phyloP scores from a whole-genome alignment of 805 yeast genomes.

The Yamadazyma sp. region DNA sequence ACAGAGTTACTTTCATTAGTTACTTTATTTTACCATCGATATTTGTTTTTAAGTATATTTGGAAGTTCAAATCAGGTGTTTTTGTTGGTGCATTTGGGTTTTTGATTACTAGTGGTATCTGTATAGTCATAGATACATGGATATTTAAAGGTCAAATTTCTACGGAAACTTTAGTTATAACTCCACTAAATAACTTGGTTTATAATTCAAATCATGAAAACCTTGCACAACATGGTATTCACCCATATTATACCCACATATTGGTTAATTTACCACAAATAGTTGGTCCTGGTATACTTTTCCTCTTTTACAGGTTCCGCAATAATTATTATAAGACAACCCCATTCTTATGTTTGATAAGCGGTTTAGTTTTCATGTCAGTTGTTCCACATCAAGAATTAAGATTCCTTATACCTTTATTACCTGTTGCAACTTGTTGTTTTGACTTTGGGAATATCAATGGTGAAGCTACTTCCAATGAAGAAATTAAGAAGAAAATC shows the following conservation, averaged over 20 bases:
- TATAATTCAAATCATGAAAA: conserved; percentile 66
- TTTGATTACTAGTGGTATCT: conserved; percentile 25
- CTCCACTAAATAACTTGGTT: conserved; percentile 74
- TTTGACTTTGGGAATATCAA: conserved; percentile 36
- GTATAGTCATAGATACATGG: conserved; percentile 55
- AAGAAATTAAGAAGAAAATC: conserved; percentile 9
- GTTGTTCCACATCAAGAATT: conserved; percentile 88
- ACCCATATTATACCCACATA: conserved; percentile 72
- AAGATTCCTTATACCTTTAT: conserved; percentile 76
- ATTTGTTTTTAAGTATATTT: conserved; percentile 42
- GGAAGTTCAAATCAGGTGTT: conserved; percentile 28
- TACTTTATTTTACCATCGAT: conserved; percentile 66
- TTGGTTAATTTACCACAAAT: conserved; percentile 75
- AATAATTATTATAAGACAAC: conserved; percentile 45
- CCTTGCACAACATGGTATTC: conserved; percentile 77
- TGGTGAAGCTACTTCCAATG: conserved; percentile 8
- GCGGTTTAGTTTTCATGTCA: conserved; percentile 65
- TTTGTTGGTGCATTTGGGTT: conserved; percentile 36
- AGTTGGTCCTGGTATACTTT: conserved; percentile 67
- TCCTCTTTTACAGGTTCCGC: conserved; percentile 38
- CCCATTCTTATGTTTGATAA: conserved; percentile 56
- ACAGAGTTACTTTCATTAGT: conserved; percentile 78
- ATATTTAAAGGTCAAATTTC: conserved; percentile 22
- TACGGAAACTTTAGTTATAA: conserved; percentile 38
- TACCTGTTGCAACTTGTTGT: conserved; percentile 67